phyloP scores from a whole-genome alignment of 208 protist species.

The Acanthamoeba polyphaga region DNA sequence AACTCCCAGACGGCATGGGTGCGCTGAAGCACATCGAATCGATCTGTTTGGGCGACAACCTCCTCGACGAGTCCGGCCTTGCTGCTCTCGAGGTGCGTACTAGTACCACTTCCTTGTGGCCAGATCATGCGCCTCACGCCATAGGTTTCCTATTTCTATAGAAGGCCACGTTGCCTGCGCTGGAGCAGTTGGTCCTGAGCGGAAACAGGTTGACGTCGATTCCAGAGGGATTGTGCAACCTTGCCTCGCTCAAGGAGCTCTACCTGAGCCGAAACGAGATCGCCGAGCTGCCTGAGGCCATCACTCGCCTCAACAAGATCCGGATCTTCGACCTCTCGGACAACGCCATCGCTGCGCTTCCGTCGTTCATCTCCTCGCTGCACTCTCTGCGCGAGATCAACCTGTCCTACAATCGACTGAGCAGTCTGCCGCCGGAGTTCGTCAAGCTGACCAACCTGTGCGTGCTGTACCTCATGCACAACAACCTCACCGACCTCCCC shows the following conservation, averaged over 20 bases:
- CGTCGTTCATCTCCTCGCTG: conserved; percentile 13
- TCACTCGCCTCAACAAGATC: conserved; percentile 19
- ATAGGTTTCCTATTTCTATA: neutral
- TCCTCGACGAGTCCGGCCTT: conserved; percentile 52
- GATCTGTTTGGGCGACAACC: conserved; percentile 64
- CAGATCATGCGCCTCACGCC: neutral
- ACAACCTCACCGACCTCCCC: conserved; percentile 60
- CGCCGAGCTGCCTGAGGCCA: neutral
- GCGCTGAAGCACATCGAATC: conserved; percentile 45
- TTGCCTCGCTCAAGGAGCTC: conserved; percentile 60
- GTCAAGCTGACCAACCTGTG: conserved; percentile 64
- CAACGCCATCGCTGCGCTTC: conserved; percentile 24
- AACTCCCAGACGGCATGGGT: conserved; percentile 34
- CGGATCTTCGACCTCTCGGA: conserved; percentile 52
- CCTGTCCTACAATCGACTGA: conserved; percentile 66
- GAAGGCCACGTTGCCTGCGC: conserved; percentile 9
- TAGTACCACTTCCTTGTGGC: neutral
- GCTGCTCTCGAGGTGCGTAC: neutral
- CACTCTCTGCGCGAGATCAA: conserved; percentile 63
- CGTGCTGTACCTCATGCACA: conserved; percentile 74
- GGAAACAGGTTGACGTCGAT: conserved; percentile 50
- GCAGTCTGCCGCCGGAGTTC: conserved; percentile 46
- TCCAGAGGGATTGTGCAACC: conserved; percentile 69
- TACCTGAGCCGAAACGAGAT: conserved; percentile 65
- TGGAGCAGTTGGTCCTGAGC: conserved; percentile 72